Conservation (phyloP, 805 yeast genomes). For the Dipodascus albidus region DNA sequence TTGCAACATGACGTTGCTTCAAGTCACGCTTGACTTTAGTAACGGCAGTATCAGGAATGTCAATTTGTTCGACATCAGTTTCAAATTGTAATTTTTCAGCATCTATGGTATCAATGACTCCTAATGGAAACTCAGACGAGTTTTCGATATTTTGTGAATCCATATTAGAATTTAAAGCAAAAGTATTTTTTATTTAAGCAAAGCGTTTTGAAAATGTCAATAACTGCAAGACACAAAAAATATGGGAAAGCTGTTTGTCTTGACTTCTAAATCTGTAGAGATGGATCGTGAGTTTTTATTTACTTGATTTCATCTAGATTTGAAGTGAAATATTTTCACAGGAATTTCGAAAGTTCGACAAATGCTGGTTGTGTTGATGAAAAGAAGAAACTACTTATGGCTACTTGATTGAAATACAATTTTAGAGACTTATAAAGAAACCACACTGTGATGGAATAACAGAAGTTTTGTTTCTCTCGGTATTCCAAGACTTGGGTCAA, state of each 20-base stretch:
- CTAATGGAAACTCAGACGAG: neutral
- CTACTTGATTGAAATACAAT: too few species aligned
- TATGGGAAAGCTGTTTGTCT: too few species aligned
- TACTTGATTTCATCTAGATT: neutral
- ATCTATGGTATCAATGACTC: neutral
- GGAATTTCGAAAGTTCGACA: neutral
- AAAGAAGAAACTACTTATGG: neutral
- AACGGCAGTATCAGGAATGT: slow-evolving; percentile 4
- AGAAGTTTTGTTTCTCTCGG: neutral
- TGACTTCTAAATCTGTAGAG: too few species aligned
- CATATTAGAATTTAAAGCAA: neutral
- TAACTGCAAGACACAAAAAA: too few species aligned
- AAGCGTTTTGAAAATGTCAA: neutral
- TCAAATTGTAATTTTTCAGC: neutral
- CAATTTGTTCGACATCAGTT: neutral
- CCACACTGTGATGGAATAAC: neutral
- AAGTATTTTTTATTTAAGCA: neutral
- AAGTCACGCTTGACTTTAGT: slow-evolving; percentile 18
- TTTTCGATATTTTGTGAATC: neutral
- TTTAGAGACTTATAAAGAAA: neutral
- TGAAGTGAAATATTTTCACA: neutral
- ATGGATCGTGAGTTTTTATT: too few species aligned
- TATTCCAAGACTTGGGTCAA: neutral
- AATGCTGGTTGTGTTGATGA: neutral
- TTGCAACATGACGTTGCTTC: slow-evolving; percentile 40